These are phyloP conservation scores for Lachnellula cervina DNA, from an alignment of 2,329 filamentous ascomycete species.

Conservation along the genomic window DNA sequence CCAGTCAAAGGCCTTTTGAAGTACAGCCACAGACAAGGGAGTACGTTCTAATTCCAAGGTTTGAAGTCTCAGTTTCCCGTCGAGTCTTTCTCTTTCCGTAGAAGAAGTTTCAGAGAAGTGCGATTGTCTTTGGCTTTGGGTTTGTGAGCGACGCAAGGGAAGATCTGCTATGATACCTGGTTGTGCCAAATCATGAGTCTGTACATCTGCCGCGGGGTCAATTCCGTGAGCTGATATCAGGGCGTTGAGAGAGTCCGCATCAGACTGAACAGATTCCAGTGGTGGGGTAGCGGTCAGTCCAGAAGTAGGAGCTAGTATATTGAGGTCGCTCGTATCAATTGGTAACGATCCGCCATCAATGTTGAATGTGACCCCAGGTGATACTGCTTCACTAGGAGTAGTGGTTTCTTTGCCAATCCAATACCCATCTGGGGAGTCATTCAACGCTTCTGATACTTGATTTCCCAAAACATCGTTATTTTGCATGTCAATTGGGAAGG, in stretches of 20 bases:
- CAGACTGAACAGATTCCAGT: slow-evolving; percentile 18
- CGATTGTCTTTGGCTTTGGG: slow-evolving; percentile 21
- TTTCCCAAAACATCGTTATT: slow-evolving; percentile 13
- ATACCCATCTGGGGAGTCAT: slow-evolving; percentile 9
- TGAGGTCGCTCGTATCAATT: slow-evolving; percentile 12
- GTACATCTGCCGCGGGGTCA: slow-evolving; percentile 1
- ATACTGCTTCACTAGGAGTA: slow-evolving; percentile 6
- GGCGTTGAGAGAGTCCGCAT: slow-evolving; percentile 25
- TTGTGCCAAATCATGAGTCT: slow-evolving; percentile 4
- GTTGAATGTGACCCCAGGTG: slow-evolving; percentile 12
- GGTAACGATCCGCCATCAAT: slow-evolving; percentile 9
- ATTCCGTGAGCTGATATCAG: slow-evolving; percentile 26
- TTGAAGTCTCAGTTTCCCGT: slow-evolving; percentile 61
- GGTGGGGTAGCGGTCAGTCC: neutral
- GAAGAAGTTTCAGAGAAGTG: slow-evolving; percentile 22
- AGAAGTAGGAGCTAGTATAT: slow-evolving; percentile 8
- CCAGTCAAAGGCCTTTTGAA: slow-evolving; percentile 71
- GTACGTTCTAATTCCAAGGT: slow-evolving; percentile 71
- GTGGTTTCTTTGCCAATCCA: slow-evolving; percentile 15
- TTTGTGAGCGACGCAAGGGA: slow-evolving; percentile 23
- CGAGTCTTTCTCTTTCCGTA: slow-evolving; percentile 38
- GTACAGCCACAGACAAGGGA: slow-evolving; percentile 65
- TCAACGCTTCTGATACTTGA: slow-evolving; percentile 10
- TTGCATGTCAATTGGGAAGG: slow-evolving; percentile 10
- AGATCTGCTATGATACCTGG: slow-evolving; percentile 13